A percentile compares a stretch with the other conserved stretches of the same genome.
These are phyloP conservation scores for Opeltia flavorubescens DNA, from an alignment of 495 filamentous ascomycete species.

Conservation along the genomic window DNA sequence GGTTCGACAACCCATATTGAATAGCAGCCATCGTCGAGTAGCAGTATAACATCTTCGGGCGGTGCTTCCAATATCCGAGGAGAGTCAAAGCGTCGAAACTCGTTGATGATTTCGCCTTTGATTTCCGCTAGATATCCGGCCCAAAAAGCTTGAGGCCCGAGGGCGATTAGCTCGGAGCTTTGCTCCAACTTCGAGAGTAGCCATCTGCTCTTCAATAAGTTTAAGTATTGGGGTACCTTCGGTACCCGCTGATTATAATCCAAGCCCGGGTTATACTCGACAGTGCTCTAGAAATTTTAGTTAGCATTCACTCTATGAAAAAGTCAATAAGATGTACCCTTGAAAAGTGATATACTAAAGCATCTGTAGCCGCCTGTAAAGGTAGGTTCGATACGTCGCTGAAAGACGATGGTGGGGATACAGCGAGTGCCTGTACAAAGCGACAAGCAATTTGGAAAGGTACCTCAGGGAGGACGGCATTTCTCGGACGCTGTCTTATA, in stretches of 20 bases:
- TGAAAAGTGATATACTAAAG: slow-evolving; percentile 13
- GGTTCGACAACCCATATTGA: slow-evolving; percentile 4
- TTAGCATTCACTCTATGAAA: neutral
- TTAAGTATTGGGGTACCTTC: slow-evolving; percentile 11
- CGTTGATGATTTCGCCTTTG: slow-evolving; percentile 1
- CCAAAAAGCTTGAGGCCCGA: slow-evolving; percentile 3
- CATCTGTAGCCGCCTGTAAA: slow-evolving; percentile 12
- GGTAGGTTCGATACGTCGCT: neutral
- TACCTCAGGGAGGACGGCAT: neutral
- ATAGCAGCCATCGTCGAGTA: neutral
- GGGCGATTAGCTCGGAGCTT: neutral
- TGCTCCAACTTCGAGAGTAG: slow-evolving; percentile 3
- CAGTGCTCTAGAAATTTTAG: slow-evolving; percentile 5
- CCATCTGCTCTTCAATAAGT: slow-evolving; percentile 15
- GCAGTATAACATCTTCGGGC: neutral
- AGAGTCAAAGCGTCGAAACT: slow-evolving; percentile 4
- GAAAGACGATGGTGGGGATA: neutral
- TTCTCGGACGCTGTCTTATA: neutral
- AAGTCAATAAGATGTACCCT: neutral
- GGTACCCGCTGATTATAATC: slow-evolving; percentile 7
- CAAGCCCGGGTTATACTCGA: slow-evolving; percentile 11
- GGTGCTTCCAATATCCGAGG: neutral
- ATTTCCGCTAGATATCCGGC: neutral
- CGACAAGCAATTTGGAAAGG: slow-evolving; percentile 3
- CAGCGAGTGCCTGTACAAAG: slow-evolving; percentile 1